Percentiles rank a stretch among this genome's conserved stretches.
Evolutionary conservation across 352 stramenopile genomes (phyloP).

Genomic region (Globisporangium paroecandrum): DNA sequence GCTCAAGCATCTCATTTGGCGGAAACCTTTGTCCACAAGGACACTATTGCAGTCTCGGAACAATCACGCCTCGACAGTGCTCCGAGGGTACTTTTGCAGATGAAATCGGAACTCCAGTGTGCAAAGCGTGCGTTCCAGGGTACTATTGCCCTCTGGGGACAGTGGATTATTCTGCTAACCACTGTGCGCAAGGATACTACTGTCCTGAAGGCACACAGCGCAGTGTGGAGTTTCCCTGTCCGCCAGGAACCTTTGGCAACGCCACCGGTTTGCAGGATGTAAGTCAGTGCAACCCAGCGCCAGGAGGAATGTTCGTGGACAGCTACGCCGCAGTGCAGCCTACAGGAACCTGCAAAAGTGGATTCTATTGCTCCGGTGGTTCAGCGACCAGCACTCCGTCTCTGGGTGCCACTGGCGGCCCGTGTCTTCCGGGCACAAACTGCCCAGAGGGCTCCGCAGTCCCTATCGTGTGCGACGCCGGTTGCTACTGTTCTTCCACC

Average conservation of each 20-base stretch:
- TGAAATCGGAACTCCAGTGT: conserved; percentile 23
- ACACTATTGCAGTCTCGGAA: conserved; percentile 47
- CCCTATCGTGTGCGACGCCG: conserved; percentile 77
- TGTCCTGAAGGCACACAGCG: conserved; percentile 65
- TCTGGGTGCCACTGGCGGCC: conserved; percentile 40
- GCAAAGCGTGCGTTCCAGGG: conserved; percentile 32
- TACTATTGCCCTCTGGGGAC: conserved; percentile 53
- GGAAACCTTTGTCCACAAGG: conserved; percentile 45
- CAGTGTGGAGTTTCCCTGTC: conserved; percentile 63
- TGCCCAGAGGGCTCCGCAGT: conserved; percentile 82
- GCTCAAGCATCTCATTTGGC: conserved; percentile 18
- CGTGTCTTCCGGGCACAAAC: conserved; percentile 83
- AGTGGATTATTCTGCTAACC: conserved; percentile 34
- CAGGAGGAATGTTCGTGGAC: conserved; percentile 65
- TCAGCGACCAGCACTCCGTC: conserved; percentile 52
- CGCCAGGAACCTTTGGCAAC: conserved; percentile 74
- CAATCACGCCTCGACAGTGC: conserved; percentile 28
- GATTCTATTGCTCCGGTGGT: conserved; percentile 80
- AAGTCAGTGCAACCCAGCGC: conserved; percentile 59
- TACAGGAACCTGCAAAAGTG: conserved; percentile 59
- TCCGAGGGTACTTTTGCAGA: conserved; percentile 43
- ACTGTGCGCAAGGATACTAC: conserved; percentile 80
- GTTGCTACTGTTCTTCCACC: conserved; percentile 74
- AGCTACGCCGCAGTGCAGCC: conserved; percentile 41
- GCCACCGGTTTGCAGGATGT: conserved; percentile 35